These are phyloP conservation scores for Bisporella sp. DNA, from an alignment of 2,329 filamentous ascomycete genomes.

Conservation along the genomic window DNA sequence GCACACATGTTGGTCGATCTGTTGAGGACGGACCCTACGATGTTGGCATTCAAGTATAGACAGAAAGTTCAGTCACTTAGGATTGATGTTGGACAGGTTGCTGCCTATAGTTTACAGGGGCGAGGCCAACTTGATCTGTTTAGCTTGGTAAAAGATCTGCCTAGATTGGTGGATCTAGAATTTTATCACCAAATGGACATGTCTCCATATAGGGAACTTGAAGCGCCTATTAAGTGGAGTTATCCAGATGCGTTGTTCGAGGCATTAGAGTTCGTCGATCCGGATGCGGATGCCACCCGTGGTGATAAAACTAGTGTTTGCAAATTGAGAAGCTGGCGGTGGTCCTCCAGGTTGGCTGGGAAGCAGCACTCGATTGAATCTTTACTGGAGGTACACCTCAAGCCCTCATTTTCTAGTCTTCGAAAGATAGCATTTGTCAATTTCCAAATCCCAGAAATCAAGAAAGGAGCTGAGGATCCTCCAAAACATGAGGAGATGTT, in stretches of 20 bases:
- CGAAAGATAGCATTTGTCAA: slow-evolving; percentile 55
- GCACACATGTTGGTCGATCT: slow-evolving; percentile 44
- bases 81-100: slow-evolving; percentile 34
- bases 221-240: slow-evolving; percentile 56
- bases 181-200: slow-evolving; percentile 65
- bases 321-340: slow-evolving; percentile 49
- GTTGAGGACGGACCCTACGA: slow-evolving; percentile 31
- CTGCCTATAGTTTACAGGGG: slow-evolving; percentile 45
- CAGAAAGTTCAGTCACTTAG: slow-evolving; percentile 24
- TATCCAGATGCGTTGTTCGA: slow-evolving; percentile 62
- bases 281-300: slow-evolving; percentile 21
- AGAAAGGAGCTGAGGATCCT: slow-evolving; percentile 25
- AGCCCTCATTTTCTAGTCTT: slow-evolving; percentile 48
- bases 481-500: slow-evolving; percentile 34
- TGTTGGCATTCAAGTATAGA: slow-evolving; percentile 23
- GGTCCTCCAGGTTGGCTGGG: slow-evolving; percentile 49
- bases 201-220: slow-evolving; percentile 55
- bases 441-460: slow-evolving; percentile 48
- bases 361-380: slow-evolving; percentile 40
- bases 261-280: slow-evolving; percentile 51
- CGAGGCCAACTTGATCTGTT: slow-evolving; percentile 48
- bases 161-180: slow-evolving; percentile 61
- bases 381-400: slow-evolving; percentile 45
- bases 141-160: slow-evolving; percentile 54
- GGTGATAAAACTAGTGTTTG: slow-evolving; percentile 24